Percentiles rank a stretch among this genome's conserved stretches.
phyloP scores from a whole-genome alignment of 108 stramenopile genomes.

The Stephanodiscus triporus region DNA sequence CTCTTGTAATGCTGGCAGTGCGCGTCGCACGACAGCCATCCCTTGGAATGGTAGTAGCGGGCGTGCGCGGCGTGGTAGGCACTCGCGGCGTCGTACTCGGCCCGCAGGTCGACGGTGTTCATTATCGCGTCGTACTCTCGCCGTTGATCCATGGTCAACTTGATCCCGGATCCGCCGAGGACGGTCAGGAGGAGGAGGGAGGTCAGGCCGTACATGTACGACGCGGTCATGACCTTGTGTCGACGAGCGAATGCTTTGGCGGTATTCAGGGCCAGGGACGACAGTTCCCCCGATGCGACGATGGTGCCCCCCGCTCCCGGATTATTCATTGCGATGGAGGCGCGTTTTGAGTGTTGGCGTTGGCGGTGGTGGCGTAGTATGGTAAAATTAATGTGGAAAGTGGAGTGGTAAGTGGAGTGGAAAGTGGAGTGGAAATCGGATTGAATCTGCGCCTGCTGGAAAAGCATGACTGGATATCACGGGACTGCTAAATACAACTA shows the following conservation, averaged over 20 bases:
- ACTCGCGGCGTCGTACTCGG: conserved; percentile 72
- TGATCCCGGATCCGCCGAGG: conserved; percentile 70
- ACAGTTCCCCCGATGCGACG: conserved; percentile 17
- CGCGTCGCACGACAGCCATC: conserved; percentile 86
- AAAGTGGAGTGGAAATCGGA: no score
- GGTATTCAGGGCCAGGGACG: conserved; percentile 25
- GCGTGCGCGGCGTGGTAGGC: conserved; percentile 63
- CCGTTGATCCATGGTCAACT: conserved; percentile 64
- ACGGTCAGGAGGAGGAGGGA: conserved; percentile 47
- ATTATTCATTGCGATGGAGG: no score
- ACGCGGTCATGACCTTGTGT: conserved; percentile 69
- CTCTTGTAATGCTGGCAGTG: conserved; percentile 82
- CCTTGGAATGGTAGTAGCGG: conserved; percentile 75
- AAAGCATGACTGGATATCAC: no score
- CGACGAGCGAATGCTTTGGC: conserved; percentile 54
- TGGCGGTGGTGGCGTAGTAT: no score
- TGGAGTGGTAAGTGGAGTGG: no score
- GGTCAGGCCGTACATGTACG: conserved; percentile 73
- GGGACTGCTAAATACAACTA: no score
- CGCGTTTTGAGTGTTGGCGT: no score
- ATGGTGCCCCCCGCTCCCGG: conserved; percentile 6
- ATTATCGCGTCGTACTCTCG: conserved; percentile 77
- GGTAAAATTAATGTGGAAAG: no score
- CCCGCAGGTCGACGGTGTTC: conserved; percentile 78
- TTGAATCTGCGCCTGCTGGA: no score